Evolutionary conservation across 257 asterid genomes (phyloP).

Genomic region (Nicotiana tomentosiformis): DNA sequence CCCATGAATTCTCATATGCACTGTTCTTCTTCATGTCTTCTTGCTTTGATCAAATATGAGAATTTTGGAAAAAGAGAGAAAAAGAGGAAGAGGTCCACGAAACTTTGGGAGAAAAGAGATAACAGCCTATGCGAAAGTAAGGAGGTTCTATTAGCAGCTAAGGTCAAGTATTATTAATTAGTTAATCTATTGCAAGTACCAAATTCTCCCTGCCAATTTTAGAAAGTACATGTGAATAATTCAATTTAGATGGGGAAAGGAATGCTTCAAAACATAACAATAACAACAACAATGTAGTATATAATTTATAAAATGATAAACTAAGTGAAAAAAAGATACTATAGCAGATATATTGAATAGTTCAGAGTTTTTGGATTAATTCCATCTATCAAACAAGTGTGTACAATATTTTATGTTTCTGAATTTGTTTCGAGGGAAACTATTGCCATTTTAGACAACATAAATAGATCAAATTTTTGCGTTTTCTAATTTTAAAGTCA

Average conservation of each 20-base stretch:
- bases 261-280: neutral
- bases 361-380: no score
- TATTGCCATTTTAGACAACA: neutral
- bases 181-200: neutral
- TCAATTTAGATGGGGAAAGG: neutral
- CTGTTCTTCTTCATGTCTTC: neutral
- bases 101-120: neutral
- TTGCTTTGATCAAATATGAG: neutral
- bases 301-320: no score
- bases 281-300: neutral
- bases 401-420: no score
- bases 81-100: neutral
- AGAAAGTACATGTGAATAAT: neutral
- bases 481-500: neutral
- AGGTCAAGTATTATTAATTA: neutral
- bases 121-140: neutral
- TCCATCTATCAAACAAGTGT: no score
- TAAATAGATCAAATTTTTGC: neutral
- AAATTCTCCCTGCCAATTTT: neutral
- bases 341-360: no score
- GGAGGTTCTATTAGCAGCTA: neutral
- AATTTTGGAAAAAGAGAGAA: neutral
- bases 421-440: neutral
- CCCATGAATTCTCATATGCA: conserved; percentile 52
- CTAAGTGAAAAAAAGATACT: neutral